Percentiles rank a stretch among this genome's conserved stretches.
These are phyloP conservation scores for Protomyces inundatus DNA, from an alignment of 1,139 yeast genomes.

Conservation along the genomic window DNA sequence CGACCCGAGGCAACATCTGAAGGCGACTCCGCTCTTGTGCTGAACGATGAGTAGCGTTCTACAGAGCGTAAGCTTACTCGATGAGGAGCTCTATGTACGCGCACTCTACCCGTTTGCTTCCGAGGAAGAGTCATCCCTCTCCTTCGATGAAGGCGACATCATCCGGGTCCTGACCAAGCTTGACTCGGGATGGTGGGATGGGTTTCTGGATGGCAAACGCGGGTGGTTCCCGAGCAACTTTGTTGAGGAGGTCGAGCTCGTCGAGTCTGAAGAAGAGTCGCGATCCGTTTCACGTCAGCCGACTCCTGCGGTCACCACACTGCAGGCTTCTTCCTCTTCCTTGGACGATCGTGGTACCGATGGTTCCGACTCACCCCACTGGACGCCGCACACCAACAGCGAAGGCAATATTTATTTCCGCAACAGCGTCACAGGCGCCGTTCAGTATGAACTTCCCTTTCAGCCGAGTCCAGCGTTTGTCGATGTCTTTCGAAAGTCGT, in stretches of 20 bases:
- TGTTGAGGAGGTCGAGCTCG: constrained; percentile 37
- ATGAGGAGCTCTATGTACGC: constrained; percentile 40
- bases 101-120: constrained; percentile 74
- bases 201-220: constrained; percentile 35
- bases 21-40: too few species aligned
- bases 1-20: too few species aligned
- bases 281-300: neutral
- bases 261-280: constrained; percentile 39
- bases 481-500: too few species aligned
- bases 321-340: neutral
- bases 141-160: constrained; percentile 64
- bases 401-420: constrained; percentile 70
- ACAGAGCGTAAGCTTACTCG: neutral
- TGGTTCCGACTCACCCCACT: constrained; percentile 46
- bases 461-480: neutral
- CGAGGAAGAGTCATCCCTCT: constrained; percentile 68
- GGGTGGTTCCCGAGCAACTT: constrained; percentile 42
- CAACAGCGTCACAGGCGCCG: constrained; percentile 58
- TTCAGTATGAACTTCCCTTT: constrained; percentile 75
- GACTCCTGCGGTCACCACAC: neutral
- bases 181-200: constrained; percentile 43
- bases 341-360: neutral
- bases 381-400: constrained; percentile 42
- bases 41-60: neutral
- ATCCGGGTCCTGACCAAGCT: constrained; percentile 53